Conservation (phyloP, 192 early-diverging fungal genomes). For the Tieghemiomyces parasiticus region DNA sequence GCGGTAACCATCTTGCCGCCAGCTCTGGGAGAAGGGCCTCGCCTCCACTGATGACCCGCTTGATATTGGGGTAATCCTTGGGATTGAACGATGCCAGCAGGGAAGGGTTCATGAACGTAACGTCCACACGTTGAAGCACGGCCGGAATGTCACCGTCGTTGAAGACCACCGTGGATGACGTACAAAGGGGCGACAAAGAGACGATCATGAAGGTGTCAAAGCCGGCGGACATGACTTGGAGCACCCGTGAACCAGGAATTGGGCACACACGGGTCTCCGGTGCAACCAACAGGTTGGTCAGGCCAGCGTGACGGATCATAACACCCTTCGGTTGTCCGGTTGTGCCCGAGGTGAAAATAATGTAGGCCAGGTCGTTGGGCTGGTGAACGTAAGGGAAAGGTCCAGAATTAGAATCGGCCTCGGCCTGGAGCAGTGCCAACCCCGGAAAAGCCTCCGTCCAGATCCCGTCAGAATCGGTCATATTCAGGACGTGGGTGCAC, state of each 20-base stretch:
- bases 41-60: neutral
- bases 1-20: neutral
- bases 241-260: neutral
- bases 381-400: no score
- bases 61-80: neutral
- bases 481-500: no score
- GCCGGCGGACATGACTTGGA: neutral
- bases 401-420: no score
- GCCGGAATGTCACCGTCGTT: neutral
- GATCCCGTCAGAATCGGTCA: no score
- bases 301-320: neutral
- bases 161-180: neutral
- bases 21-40: neutral
- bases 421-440: no score
- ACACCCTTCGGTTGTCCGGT: conserved; percentile 21
- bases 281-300: neutral
- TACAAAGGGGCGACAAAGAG: neutral
- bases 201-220: neutral
- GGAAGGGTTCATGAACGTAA: neutral
- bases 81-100: neutral
- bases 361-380: no score
- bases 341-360: no score
- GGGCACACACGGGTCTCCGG: neutral
- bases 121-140: neutral
- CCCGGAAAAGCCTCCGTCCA: no score